phyloP scores from a whole-genome alignment of 306 rosid species.

The Medicago truncatula region MtrunA17r5.0-ANR NC_053047.1:31756001-31756500 shows the following conservation, averaged over 20 bases:
- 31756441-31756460: conserved; percentile 13
- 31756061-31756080: not conserved
- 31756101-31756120: not conserved
- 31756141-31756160: conserved; percentile 7
- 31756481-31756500: conserved; percentile 22
- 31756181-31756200: conserved; percentile 23
- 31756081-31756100: conserved; percentile 25
- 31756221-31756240: conserved; percentile 62
- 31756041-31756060: conserved; percentile 13
- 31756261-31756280: conserved; percentile 77
- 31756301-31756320: conserved; percentile 89
- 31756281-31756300: conserved; percentile 75
- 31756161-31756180: conserved; percentile 1
- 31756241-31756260: conserved; percentile 54
- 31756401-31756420: conserved; percentile 3
- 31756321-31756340: conserved; percentile 64
- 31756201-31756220: conserved; percentile 39
- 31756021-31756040: conserved; percentile 29
- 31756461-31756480: conserved; percentile 24
- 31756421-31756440: conserved; percentile 5
- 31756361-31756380: conserved; percentile 68
- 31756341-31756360: conserved; percentile 81
- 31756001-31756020: conserved; percentile 8
- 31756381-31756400: not conserved
- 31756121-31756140: not conserved